Evolutionary conservation across 805 yeast genomes (phyloP), one percentile per base, ranked within the genome.

Genomic region (Schizosaccharomyces octosporus): DNA sequence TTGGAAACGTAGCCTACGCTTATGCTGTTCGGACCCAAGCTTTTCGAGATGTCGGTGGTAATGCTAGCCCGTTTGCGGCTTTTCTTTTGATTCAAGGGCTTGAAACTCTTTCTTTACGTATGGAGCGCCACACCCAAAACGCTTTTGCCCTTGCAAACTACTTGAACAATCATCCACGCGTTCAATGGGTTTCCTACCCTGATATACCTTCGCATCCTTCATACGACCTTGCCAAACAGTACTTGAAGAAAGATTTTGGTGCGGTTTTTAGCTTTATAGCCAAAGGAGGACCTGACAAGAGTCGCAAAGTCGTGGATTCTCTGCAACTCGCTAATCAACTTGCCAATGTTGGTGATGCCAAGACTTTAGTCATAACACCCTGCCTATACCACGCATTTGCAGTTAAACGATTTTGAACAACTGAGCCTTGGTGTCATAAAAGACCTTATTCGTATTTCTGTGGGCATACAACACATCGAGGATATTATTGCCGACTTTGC

Each of bases 291-390:
- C 68, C 71, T n/a, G 75, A 77, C 63, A 83, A 81, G 64, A 86
- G 85, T 75, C 89, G 90, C 62, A 79, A 77, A 67, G 87, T 88
- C 64, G 95, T 87, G 64, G 95, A 89, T 72, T 75, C 74, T 67
- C 80, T 93, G 72, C 80, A 87, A 73, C 74, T 93, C 63, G 94
- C 95, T 62, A 84, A 95, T 41, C 86, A 88, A 75, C 81, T 93
- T 70, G 97, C 98, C 60, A 90, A 90, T 69, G 97, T 90, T 63
- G 98, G 98, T 70, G 98, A 90, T 70, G 83, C 90, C 60, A 93
- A 90, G 76, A 87, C 97, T 57, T 79, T 90, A 70, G 95, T 90
- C 63, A 90, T 90, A 72, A 89, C 96, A 62, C 98, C 98, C 66
- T n/a, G 89, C 84, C 78, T 87, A 80, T 74, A 93, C 97, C 51